phyloP scores from a whole-genome alignment of 2,329 filamentous ascomycete genomes.

The Fusarium sororula region DNA sequence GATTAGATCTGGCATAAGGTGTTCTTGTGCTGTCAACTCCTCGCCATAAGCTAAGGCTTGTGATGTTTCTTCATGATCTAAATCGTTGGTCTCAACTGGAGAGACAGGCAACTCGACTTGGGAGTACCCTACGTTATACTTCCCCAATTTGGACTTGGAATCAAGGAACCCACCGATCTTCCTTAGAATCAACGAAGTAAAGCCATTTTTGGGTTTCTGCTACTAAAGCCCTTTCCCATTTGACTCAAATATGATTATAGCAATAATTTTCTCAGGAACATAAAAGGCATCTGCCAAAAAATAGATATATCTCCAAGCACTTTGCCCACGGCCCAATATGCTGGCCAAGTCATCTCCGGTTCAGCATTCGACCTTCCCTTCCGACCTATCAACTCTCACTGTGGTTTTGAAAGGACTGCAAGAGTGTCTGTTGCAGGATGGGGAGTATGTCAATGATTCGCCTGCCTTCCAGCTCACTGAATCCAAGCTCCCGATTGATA shows the following conservation, averaged over 20 bases:
- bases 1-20: not conserved
- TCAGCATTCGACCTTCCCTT: no score
- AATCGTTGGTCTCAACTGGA: not conserved
- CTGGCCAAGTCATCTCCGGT: no score
- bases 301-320: no score
- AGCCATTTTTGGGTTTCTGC: no score
- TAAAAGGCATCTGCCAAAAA: no score
- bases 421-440: not conserved
- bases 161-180: no score
- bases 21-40: not conserved
- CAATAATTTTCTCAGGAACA: no score
- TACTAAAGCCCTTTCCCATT: no score
- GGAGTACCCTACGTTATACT: not conserved
- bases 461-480: not conserved
- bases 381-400: not conserved
- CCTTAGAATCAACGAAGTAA: no score
- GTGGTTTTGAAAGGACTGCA: not conserved
- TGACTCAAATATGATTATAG: no score
- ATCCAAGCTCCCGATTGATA: not conserved
- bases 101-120: not conserved
- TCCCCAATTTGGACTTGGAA: no score
- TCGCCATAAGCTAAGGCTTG: not conserved
- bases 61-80: not conserved
- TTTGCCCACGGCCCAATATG: no score
- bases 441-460: not conserved